These are phyloP conservation scores for Trifolium pratense DNA, from an alignment of 306 rosid genomes.

Conservation along the genomic window DNA sequence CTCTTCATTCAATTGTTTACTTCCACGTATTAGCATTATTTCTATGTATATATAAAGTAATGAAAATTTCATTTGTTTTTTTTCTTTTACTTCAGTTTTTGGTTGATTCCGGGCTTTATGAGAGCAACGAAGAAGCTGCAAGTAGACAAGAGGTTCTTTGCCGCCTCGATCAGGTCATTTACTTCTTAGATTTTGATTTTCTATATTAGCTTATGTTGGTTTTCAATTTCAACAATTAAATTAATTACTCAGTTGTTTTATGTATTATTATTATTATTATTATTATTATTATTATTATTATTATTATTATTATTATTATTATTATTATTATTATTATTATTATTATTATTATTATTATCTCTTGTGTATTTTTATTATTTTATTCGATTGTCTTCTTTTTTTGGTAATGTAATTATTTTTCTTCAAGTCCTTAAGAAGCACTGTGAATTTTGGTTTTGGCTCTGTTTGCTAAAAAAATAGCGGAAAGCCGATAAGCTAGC, in stretches of 20 bases:
- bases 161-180: slow-evolving; percentile 72
- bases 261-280: not conserved
- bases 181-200: slow-evolving; percentile 8
- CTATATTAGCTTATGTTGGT: not conserved
- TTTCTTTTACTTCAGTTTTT: slow-evolving; percentile 54
- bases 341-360: not conserved
- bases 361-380: not conserved
- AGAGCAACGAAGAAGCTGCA: slow-evolving; percentile 69
- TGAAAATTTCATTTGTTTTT: not conserved
- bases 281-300: not conserved
- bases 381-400: not conserved
- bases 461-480: too few species aligned
- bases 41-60: not conserved
- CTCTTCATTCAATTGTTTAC: slow-evolving; percentile 4
- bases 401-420: not conserved
- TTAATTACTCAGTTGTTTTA: not conserved
- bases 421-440: not conserved
- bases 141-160: slow-evolving; percentile 76
- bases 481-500: too few species aligned
- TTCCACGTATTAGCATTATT: not conserved
- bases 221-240: slow-evolving; percentile 5
- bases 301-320: not conserved
- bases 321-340: not conserved
- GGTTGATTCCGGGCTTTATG: slow-evolving; percentile 79
- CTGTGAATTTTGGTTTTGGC: slow-evolving; percentile 10